Evolutionary conservation across 768 basidiomycete species (phyloP), one percentile per base, ranked within the genome.

Genomic region (Tulasnella calospora): DNA sequence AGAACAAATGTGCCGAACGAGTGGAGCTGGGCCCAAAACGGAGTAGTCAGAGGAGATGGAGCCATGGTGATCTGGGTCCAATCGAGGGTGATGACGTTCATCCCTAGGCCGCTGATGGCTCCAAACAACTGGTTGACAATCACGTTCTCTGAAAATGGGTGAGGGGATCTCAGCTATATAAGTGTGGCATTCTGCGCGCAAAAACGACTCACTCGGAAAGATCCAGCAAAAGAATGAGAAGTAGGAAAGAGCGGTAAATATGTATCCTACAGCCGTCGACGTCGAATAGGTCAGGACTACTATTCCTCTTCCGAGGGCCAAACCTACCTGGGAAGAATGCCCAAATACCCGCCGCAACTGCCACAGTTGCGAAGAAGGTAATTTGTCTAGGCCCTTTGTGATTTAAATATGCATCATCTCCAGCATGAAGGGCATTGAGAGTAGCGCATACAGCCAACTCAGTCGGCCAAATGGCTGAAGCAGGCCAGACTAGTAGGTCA

Each of bases 11-110:
- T 95, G 41, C 84, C 81, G 83, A 95, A 94, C 79, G 96, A 88
- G 83, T 99, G 96, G 40, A 92, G 93, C 83, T 94, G 89, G 1
- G 96, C 98, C 97, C 97, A 99, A 97, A 97, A 99, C 4, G n/a
- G n/a, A n/a, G n/a, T n/a, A n/a, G n/a, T n/a, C n/a, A n/a, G n/a
- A n/a, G n/a, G n/a, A n/a, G n/a, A 97, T 3, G 89, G 90, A 74
- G 91, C 88, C 88, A 89, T 93, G 27, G 88, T 81, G 70, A 94
- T 89, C 82, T 92, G 88, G 85, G 88, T 81, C 97, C 97, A 99
- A 85, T 99, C 97, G 83, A 98, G 98, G 1, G 96, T 98, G 79
- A 98, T 81, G 76, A 96, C 76, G 76, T 94, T 91, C 92, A 98
- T 92, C 10, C 97, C 97, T 67, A 96, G 84, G 0, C 97, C 97